These are phyloP conservation scores for Penicillium sclerotiorum DNA, from an alignment of 2,329 filamentous ascomycete genomes.

Conservation along the genomic window DNA sequence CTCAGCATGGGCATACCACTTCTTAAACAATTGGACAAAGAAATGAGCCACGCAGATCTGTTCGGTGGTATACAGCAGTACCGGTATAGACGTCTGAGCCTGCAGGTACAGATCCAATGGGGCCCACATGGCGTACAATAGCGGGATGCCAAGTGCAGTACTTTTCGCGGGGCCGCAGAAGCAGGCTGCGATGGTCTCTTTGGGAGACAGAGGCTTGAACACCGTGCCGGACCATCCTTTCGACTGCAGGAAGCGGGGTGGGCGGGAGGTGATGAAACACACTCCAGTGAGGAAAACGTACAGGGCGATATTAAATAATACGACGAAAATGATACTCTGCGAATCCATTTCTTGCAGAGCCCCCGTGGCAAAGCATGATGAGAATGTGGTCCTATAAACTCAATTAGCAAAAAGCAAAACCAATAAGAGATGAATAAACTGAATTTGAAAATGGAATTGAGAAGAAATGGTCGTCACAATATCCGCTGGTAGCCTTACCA, in stretches of 20 bases:
- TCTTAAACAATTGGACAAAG: conserved; percentile 39
- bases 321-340: conserved; percentile 65
- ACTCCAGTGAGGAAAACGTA: conserved; percentile 66
- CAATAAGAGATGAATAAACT: too few relatives aligned
- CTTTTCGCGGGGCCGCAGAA: conserved; percentile 76
- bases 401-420: neutral
- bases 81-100: conserved; percentile 42
- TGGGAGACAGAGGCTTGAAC: conserved; percentile 50
- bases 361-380: conserved; percentile 60
- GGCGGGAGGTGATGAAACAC: conserved; percentile 53
- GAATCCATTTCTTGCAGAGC: conserved; percentile 62
- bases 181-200: conserved; percentile 69
- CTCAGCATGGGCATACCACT: conserved; percentile 31
- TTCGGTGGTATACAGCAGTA: conserved; percentile 44
- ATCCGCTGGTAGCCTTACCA: conserved; percentile 61
- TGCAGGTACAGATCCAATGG: conserved; percentile 37
- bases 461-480: too few relatives aligned
- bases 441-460: too few relatives aligned
- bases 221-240: conserved; percentile 23
- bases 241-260: conserved; percentile 29
- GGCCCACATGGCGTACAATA: conserved; percentile 66
- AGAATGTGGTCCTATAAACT: conserved; percentile 51
- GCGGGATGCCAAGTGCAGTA: conserved; percentile 68
- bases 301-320: conserved; percentile 68
- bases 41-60: conserved; percentile 44